Conservation (phyloP, 345 rosid species). For the Boechera retrofracta region DNA sequence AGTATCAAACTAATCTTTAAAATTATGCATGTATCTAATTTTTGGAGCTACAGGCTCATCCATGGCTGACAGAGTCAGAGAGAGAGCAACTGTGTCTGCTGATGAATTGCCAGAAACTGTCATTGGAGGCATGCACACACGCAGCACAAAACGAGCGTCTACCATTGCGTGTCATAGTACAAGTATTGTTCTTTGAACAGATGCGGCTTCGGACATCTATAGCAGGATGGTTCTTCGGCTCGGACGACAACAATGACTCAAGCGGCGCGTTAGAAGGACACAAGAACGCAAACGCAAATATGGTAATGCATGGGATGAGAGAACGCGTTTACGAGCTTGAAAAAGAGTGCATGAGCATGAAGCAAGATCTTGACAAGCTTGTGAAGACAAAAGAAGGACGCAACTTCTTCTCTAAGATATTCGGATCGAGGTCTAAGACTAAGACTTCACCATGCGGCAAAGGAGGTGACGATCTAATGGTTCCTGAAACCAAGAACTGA, state of each 20-base stretch:
- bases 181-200: conserved; percentile 91
- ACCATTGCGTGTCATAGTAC: conserved; percentile 83
- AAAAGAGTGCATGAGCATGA: conserved; percentile 78
- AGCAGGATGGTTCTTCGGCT: conserved; percentile 68
- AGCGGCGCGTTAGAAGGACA: conserved; percentile 54
- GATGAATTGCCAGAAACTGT: conserved; percentile 89
- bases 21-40: not conserved
- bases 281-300: conserved; percentile 37
- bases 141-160: conserved; percentile 95
- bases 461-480: conserved; percentile 21
- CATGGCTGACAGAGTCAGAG: conserved; percentile 82
- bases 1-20: not conserved
- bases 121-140: conserved; percentile 88
- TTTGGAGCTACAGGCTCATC: conserved; percentile 72
- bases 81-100: conserved; percentile 77
- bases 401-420: conserved; percentile 58
- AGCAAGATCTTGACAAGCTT: conserved; percentile 74
- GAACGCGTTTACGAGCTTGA: conserved; percentile 78
- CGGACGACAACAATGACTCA: conserved; percentile 61
- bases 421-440: conserved; percentile 53
- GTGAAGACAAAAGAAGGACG: conserved; percentile 68
- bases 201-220: conserved; percentile 79
- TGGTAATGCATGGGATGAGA: conserved; percentile 60
- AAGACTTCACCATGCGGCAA: conserved; percentile 43
- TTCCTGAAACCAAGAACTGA: conserved; percentile 36